Evolutionary conservation across 2,329 filamentous ascomycete genomes (phyloP), one percentile per base, ranked within the genome.

Genomic region (Torrubiellomyces zombiae): DNA sequence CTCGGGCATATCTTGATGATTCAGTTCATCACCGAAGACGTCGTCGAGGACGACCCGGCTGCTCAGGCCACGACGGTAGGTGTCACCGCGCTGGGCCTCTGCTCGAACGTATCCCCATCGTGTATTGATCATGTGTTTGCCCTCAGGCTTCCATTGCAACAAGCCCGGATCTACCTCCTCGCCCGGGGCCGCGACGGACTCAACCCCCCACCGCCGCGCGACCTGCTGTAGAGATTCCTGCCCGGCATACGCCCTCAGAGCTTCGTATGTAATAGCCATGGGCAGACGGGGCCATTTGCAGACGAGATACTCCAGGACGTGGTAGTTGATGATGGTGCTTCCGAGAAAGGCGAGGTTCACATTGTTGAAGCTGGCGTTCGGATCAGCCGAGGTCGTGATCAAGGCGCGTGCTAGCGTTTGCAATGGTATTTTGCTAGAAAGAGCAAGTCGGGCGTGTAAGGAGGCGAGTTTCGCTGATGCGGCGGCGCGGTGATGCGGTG

Each of bases 271-370:
- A 28, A 98, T 76, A n/a, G 67, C 55, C 65, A 89, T 78, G 27
- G 89, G 89, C 27, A 98, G 65, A 24, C 89, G 82, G 9, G 89
- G 89, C 53, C 85, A 95, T 43, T 74, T 78, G 58, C 76, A 82
- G 38, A 94, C 58, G 35, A 98, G 67, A 55, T 76, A 75, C 62
- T 98, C 89, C 42, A 79, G 69, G 32, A 80, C 76, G 50, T 94
- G 85, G 58, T 89, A 91, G 49, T 76, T 74, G 39, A 95, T 68
- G 37, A 98, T 64, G 37, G 85, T 74, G 41, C 72, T 65, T 34
- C 89, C 89, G 14, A 95, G 63, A 36, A 76, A 72, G 26, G 82
- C 69, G 29, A 98, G 67, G 36, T 80, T 75, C 39, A 67, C 60
- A 52, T 98, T 98, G 62, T 95, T 98, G 63, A 89, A 92, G 39